Conservation (phyloP, 768 basidiomycete species). For the Lyophyllum semitale region DNA sequence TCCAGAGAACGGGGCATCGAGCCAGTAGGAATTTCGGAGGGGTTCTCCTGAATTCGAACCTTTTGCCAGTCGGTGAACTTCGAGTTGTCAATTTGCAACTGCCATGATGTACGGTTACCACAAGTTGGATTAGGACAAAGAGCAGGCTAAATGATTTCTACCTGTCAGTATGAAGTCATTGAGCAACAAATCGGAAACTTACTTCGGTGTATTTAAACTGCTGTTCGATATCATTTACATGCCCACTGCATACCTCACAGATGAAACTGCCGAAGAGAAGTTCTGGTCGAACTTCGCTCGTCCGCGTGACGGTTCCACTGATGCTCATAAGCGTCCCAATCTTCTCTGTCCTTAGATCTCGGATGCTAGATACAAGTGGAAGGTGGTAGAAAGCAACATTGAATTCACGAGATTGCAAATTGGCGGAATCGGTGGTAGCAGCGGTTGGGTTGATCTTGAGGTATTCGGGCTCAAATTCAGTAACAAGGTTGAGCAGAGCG, state of each 20-base stretch:
- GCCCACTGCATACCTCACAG: constrained; percentile 85
- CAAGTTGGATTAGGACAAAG: constrained; percentile 95
- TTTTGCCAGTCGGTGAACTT: constrained; percentile 99
- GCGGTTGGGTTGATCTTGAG: constrained; percentile 92
- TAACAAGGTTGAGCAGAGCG: constrained; percentile 86
- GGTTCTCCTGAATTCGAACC: constrained; percentile 97
- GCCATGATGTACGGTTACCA: constrained; percentile 88
- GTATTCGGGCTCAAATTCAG: constrained; percentile 90
- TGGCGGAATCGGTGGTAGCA: constrained; percentile 83
- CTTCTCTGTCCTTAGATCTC: constrained; percentile 88
- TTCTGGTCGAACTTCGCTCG: constrained; percentile 96
- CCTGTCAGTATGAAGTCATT: constrained; percentile 10
- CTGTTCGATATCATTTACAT: constrained; percentile 93
- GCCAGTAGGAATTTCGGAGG: constrained; percentile 97
- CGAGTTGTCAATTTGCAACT: constrained; percentile 92
- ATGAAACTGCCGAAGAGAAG: constrained; percentile 91
- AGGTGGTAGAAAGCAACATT: constrained; percentile 94
- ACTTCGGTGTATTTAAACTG: constrained; percentile 99
- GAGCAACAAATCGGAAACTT: constrained; percentile 11
- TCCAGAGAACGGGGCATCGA: constrained; percentile 98
- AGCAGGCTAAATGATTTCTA: constrained; percentile 59
- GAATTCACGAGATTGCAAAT: constrained; percentile 91
- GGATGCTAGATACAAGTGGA: constrained; percentile 91
- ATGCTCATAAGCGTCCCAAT: constrained; percentile 95
- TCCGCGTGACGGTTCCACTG: constrained; percentile 95